phyloP scores from a whole-genome alignment of 192 early-diverging fungal genomes.

The Geosiphon pyriformis region DNA sequence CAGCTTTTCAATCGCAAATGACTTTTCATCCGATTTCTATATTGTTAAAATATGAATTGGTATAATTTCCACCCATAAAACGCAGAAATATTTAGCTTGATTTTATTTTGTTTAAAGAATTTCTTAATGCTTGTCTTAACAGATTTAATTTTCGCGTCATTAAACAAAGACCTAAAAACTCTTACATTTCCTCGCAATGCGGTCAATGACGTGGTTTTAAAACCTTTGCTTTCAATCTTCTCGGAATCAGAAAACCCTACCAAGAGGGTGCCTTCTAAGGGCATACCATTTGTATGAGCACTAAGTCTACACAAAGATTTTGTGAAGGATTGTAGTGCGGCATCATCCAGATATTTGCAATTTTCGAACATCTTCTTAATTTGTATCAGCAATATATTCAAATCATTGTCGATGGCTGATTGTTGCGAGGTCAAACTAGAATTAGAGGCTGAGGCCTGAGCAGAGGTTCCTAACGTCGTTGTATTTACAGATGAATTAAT shows the following conservation, averaged over 20 bases:
- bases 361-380: conserved; percentile 70
- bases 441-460: not conserved
- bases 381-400: conserved; percentile 41
- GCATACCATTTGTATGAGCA: conserved; percentile 44
- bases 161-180: too few relatives aligned
- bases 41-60: not conserved
- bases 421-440: conserved; percentile 23
- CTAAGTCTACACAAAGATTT: conserved; percentile 61
- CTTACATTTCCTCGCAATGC: conserved; percentile 35
- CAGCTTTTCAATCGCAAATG: conserved; percentile 74
- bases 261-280: conserved; percentile 21
- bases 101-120: too few relatives aligned
- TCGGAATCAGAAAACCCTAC: not conserved
- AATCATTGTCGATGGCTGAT: conserved; percentile 40
- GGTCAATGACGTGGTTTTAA: conserved; percentile 30
- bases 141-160: too few relatives aligned
- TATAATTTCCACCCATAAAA: not conserved
- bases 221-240: conserved; percentile 28
- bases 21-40: conserved; percentile 67
- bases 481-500: not conserved
- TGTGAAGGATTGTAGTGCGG: conserved; percentile 60
- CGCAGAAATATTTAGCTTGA: not conserved
- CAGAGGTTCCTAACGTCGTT: not conserved
- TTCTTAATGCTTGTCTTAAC: too few relatives aligned
- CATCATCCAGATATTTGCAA: conserved; percentile 48